phyloP scores from a whole-genome alignment of 208 protist species.

The Porcisia deanei region DNA sequence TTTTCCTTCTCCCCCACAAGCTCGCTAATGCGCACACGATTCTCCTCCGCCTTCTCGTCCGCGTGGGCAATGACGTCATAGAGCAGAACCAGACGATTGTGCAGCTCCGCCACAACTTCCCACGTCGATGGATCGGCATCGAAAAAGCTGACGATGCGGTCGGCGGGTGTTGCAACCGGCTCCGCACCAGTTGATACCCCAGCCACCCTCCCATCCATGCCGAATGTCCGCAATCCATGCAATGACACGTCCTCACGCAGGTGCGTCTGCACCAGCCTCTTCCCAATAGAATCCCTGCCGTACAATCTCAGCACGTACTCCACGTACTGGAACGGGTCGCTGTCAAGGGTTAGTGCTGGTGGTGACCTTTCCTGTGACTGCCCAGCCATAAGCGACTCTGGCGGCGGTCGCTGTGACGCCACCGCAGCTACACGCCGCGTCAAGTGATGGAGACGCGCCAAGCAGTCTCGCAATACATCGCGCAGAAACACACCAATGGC shows the following conservation, averaged over 20 bases:
- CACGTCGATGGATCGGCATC: constrained; percentile 31
- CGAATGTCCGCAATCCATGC: background rate
- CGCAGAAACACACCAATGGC: constrained; percentile 43
- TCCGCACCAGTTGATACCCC: background rate
- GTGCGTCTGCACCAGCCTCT: constrained; percentile 45
- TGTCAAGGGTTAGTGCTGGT: constrained; percentile 28
- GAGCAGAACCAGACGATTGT: constrained; percentile 36
- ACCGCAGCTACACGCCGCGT: constrained; percentile 6
- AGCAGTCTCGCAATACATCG: constrained; percentile 41
- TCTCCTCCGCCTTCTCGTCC: constrained; percentile 11
- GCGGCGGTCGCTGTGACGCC: constrained; percentile 12
- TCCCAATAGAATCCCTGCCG: constrained; percentile 23
- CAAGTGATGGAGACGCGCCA: constrained; percentile 31
- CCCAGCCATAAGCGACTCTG: constrained; percentile 20
- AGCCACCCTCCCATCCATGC: background rate
- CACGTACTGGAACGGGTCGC: constrained; percentile 45
- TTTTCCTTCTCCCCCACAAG: constrained; percentile 10
- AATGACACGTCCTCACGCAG: constrained; percentile 28
- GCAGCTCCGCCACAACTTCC: constrained; percentile 53
- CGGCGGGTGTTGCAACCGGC: background rate
- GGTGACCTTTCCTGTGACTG: constrained; percentile 16
- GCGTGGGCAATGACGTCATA: constrained; percentile 19
- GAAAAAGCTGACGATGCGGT: background rate
- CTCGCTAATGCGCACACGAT: constrained; percentile 14
- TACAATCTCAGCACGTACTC: constrained; percentile 42